Evolutionary conservation across 352 stramenopile species (phyloP).

Genomic region (Albugo candida): DNA sequence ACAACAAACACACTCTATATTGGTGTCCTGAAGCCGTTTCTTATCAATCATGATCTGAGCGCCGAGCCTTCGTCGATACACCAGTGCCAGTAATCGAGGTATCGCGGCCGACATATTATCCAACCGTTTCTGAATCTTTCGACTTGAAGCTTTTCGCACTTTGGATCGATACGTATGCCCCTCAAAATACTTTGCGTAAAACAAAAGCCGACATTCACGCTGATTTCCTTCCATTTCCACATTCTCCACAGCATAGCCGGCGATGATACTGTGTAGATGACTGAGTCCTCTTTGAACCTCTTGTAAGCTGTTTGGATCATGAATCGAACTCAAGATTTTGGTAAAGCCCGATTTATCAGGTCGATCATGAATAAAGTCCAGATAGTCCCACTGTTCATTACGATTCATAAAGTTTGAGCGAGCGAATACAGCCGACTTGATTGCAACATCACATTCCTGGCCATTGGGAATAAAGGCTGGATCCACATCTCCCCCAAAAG

Average conservation of each 20-base stretch:
- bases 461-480: conserved; percentile 4
- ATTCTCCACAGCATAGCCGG: conserved; percentile 25
- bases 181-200: conserved; percentile 13
- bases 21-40: not conserved
- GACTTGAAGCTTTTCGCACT: not conserved
- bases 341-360: too few relatives aligned
- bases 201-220: conserved; percentile 11
- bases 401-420: conserved; percentile 3
- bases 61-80: conserved; percentile 21
- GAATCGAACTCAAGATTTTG: too few relatives aligned
- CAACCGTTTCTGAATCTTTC: conserved; percentile 8
- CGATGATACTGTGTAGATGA: conserved; percentile 19
- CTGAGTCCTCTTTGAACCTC: conserved; percentile 1
- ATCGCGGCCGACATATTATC: conserved; percentile 10
- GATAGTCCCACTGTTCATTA: conserved; percentile 19
- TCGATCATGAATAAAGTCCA: conserved; percentile 3
- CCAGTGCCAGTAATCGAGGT: conserved; percentile 18
- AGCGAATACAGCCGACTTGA: not conserved
- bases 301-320: not conserved
- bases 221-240: conserved; percentile 8
- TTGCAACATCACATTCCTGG: not conserved
- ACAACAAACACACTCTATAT: not conserved
- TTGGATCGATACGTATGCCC: conserved; percentile 15
- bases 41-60: conserved; percentile 22
- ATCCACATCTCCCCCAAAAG: not conserved